Evolutionary conservation across 2,329 filamentous ascomycete species (phyloP).

Genomic region (Exophiala oligosperma): DNA sequence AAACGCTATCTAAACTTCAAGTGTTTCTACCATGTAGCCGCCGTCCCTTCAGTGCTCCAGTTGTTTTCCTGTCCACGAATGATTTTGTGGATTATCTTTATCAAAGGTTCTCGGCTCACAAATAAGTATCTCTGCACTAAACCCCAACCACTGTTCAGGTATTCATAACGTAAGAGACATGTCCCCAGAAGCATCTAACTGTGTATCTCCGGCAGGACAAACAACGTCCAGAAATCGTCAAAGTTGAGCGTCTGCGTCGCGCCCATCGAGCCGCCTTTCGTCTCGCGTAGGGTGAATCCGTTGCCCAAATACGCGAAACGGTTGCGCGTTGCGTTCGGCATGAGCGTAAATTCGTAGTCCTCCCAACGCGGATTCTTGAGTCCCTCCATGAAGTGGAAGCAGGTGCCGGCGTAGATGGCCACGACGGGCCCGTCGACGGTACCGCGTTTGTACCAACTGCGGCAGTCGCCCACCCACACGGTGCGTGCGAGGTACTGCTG

Average conservation of each 20-base stretch:
- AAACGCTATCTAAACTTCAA: not conserved
- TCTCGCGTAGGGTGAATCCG: slow-evolving; percentile 46
- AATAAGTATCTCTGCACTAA: too few species aligned
- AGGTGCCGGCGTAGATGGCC: slow-evolving; percentile 16
- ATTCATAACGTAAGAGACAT: too few species aligned
- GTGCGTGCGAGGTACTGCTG: slow-evolving; percentile 8
- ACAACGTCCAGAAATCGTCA: slow-evolving; percentile 13
- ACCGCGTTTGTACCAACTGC: slow-evolving; percentile 25
- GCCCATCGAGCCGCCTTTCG: slow-evolving; percentile 35
- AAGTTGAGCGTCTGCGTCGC: slow-evolving; percentile 12
- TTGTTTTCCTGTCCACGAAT: too few species aligned
- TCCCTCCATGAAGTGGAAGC: slow-evolving; percentile 37
- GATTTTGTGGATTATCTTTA: too few species aligned
- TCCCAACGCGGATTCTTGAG: slow-evolving; percentile 39
- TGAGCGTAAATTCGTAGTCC: slow-evolving; percentile 38
- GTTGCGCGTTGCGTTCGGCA: slow-evolving; percentile 28
- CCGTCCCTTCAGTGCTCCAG: too few species aligned
- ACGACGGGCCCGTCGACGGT: slow-evolving; percentile 15
- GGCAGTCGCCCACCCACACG: slow-evolving; percentile 26
- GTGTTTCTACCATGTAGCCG: too few species aligned
- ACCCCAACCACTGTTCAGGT: too few species aligned
- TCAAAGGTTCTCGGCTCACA: too few species aligned
- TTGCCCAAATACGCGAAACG: slow-evolving; percentile 44
- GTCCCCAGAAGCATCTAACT: not conserved
- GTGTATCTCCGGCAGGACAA: slow-evolving; percentile 1